Evolutionary conservation across 2,329 filamentous ascomycete genomes (phyloP), one percentile per base, ranked within the genome.

Genomic region (Botryosphaeria dothidea): DNA sequence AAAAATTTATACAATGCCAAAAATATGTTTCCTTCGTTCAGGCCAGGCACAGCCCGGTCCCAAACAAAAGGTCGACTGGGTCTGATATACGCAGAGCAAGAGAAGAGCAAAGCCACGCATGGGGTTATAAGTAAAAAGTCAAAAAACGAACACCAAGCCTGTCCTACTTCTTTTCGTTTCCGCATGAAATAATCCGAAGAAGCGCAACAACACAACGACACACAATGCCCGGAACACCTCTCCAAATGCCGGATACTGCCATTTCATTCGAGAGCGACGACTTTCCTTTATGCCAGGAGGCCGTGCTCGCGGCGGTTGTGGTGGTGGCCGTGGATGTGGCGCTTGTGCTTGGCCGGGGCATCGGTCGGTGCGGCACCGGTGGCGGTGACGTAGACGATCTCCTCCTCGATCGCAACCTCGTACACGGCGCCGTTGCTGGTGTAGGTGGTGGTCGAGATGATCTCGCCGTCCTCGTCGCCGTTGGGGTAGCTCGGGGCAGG

Each of bases 351-450:
- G 23, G 64, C 65, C 21, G 66, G n/a, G n/a, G n/a, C 69, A 23
- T 69, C 68, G 1, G 71, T 68, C 3, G 73, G 68, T 21, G 72
- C 43, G 13, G 38, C 45, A 15, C 72, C 71, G 4, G 69, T 72
- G 3, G 75, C 77, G 5, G 78, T 81, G 62, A 80, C 77, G 27
- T 75, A 79, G 46, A 82, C 71, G 19, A 77, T 73, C 41, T 78
- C 73, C 70, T 83, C 74, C 72, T 80, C 76, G 66, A 82, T 78
- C 56, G 75, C 76, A 51, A 82, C 71, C 69, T 82, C 79, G 70
- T 81, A 76, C 49, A 82, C 79, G 65, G 77, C 72, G 66, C 79
- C 79, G 34, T 70, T 76, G 68, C 74, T 75, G 62, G 80, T 82
- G 70, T 77, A 79, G 51, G 74, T 79, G 36, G 73, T 77, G 27